A percentile compares a stretch with the other conserved stretches of the same genome.
phyloP scores from a whole-genome alignment of 306 rosid species.

The Quercus variabilis region DNA sequence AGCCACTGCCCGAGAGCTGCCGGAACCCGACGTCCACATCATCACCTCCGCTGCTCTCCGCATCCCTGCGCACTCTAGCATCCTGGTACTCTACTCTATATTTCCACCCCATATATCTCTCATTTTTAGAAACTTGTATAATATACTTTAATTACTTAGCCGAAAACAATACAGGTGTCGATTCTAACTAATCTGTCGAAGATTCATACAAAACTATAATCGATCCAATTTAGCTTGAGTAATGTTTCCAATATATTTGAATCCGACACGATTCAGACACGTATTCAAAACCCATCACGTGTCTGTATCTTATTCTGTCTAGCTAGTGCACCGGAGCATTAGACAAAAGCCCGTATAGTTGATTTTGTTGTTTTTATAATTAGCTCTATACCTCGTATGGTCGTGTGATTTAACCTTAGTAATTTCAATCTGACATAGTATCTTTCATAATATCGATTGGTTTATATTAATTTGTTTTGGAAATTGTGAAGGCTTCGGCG shows the following conservation, averaged over 20 bases:
- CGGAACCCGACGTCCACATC: conserved; percentile 71
- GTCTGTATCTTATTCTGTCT: too few species aligned
- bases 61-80: conserved; percentile 66
- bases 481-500: conserved; percentile 43
- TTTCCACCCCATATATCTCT: background rate
- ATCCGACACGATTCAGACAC: too few species aligned
- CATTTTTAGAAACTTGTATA: background rate
- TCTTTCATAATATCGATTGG: background rate
- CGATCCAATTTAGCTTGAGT: too few species aligned
- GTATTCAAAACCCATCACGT: too few species aligned
- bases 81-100: conserved; percentile 46
- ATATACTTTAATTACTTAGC: too few species aligned
- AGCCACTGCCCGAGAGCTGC: conserved; percentile 25
- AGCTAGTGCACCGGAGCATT: too few species aligned
- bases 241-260: too few species aligned
- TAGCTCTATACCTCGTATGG: too few species aligned
- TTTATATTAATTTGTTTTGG: background rate
- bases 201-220: too few species aligned
- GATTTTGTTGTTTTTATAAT: too few species aligned
- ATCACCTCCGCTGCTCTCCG: conserved; percentile 64
- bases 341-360: too few species aligned
- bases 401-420: background rate
- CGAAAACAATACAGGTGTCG: fast-evolving
- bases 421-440: background rate
- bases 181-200: too few species aligned